Base-by-base conservation (phyloP, 495 filamentous ascomycete species). In the Penicillium odoratum region DNA sequence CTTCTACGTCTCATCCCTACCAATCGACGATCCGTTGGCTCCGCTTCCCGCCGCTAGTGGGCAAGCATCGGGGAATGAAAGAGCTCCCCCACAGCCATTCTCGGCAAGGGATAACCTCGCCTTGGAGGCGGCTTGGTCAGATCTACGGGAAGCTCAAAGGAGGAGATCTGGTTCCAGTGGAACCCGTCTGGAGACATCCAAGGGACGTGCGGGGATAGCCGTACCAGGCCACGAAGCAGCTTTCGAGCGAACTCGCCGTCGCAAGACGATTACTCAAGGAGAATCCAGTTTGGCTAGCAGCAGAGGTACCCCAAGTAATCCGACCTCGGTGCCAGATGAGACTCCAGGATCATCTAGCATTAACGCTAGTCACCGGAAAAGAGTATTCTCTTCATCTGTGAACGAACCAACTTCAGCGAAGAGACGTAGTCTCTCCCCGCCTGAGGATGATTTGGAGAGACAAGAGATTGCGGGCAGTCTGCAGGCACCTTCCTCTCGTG, bases 1-100 rank as follows among this genome's bases (percentile, higher is more conserved):
- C 75, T 95, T 93, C 68, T 94, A 93, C 72, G 78, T 83, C 30
- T 92, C 90, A 13, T 77, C 81, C 18, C 76, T 90, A 31, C 85
- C 90, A 40, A 88, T 95, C 65, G 91, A 95, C 68, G 91, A 95
- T 69, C 90, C 91, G 11, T 80, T 93, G 43, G 86, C 88, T 5
- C 80, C 87, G 1, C 69, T 88, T 18, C 85, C 88, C 16, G 76
- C 83, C 31, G 71, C 82, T 18, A 69, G 80, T 18, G 77, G 78
- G 50, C 69, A 83, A 38, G 77, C 77, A 45, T 68, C 78, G 13
- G 64, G 67, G 18, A 69, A 73, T 56, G 69, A 80, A 25, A 84
- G 81, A 55, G 74, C 79, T 28, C 81, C 85, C 28, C 83, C 89
- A 1, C 83, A 86, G n/a, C 91, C 91, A 3, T 95, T 93, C 67